phyloP scores from a whole-genome alignment of 306 rosid species.

The Coriaria nepalensis region DNA sequence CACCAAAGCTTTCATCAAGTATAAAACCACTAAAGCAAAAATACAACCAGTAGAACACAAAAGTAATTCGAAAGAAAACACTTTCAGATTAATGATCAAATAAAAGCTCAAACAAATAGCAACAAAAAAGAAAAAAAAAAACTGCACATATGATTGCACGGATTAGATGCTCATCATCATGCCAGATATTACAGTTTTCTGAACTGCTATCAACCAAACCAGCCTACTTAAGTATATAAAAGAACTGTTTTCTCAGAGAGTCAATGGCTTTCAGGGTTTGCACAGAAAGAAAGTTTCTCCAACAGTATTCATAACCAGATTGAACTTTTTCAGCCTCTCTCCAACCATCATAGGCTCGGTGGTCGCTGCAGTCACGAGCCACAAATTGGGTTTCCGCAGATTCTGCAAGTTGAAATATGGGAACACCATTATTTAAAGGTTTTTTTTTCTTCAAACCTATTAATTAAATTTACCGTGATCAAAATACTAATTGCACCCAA shows the following conservation, averaged over 20 bases:
- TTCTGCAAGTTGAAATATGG: slow-evolving; percentile 31
- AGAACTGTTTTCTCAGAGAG: slow-evolving; percentile 74
- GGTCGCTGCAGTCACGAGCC: slow-evolving; percentile 66
- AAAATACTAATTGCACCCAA: not conserved
- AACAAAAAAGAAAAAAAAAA: slow-evolving; percentile 55
- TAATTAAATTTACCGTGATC: not conserved
- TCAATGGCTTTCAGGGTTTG: slow-evolving; percentile 84
- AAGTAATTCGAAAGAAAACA: no score
- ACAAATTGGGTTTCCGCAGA: slow-evolving; percentile 35
- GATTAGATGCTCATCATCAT: slow-evolving; percentile 60
- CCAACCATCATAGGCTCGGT: slow-evolving; percentile 89
- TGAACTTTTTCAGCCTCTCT: slow-evolving; percentile 53
- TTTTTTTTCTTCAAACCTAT: slow-evolving; percentile 11
- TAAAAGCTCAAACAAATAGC: not conserved
- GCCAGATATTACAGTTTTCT: slow-evolving; percentile 40
- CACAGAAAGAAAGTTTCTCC: slow-evolving; percentile 76
- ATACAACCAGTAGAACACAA: no score
- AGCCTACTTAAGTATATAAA: slow-evolving; percentile 53
- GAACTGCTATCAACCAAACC: slow-evolving; percentile 48
- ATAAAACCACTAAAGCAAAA: no score
- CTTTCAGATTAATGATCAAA: not conserved
- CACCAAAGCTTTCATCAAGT: no score
- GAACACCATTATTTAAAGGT: slow-evolving; percentile 15
- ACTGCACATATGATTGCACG: slow-evolving; percentile 73
- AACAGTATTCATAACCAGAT: slow-evolving; percentile 79